Conservation (phyloP, 225 moss, liverwort and hornwort genomes). For the Neckera pumila region DNA sequence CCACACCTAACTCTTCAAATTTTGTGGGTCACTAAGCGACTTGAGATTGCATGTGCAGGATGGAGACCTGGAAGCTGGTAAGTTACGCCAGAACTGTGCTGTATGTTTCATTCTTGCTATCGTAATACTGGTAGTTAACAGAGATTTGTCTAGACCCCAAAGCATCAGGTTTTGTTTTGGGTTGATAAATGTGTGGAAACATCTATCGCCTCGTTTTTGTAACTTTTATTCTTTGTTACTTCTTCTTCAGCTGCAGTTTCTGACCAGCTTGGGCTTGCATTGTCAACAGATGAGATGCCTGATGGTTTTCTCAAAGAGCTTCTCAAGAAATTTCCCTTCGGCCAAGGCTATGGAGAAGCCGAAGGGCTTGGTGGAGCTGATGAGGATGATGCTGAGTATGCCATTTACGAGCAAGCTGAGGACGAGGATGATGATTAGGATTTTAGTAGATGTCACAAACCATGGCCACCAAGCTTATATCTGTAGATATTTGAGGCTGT, state of each 20-base stretch:
- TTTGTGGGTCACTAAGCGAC: background rate
- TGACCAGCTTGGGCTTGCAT: background rate
- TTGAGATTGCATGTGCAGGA: slow-evolving; percentile 21
- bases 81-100: background rate
- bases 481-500: background rate
- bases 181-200: background rate
- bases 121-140: background rate
- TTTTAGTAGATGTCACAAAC: background rate
- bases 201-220: background rate
- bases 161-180: background rate
- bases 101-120: background rate
- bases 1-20: background rate
- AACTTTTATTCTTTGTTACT: background rate
- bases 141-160: background rate
- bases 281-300: slow-evolving; percentile 34
- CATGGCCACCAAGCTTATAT: background rate
- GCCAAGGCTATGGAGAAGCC: slow-evolving; percentile 23
- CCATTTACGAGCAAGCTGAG: slow-evolving; percentile 47
- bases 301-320: slow-evolving; percentile 52
- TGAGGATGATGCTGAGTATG: slow-evolving; percentile 50
- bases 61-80: slow-evolving; percentile 27
- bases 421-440: slow-evolving; percentile 42
- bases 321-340: slow-evolving; percentile 45
- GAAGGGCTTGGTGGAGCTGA: slow-evolving; percentile 6
- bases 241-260: background rate